These are phyloP conservation scores for Ceratocystis colombiana DNA, from an alignment of 2,329 filamentous ascomycete species.

Conservation along the genomic window DNA sequence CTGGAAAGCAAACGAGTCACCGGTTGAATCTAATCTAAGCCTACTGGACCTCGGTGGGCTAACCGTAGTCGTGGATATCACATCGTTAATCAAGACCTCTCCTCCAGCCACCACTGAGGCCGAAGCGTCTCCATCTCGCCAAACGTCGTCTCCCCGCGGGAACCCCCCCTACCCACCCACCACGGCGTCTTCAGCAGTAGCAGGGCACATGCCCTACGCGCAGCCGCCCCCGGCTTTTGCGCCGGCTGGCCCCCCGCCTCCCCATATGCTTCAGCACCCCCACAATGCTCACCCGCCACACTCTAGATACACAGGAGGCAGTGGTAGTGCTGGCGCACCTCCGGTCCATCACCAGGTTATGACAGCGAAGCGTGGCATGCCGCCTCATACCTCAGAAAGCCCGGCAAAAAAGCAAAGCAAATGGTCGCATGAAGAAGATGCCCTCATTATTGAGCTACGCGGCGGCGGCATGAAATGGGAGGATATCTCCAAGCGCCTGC, in stretches of 20 bases:
- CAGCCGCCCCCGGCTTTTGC: conserved; percentile 25
- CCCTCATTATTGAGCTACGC: conserved; percentile 83
- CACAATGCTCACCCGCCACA: conserved; percentile 12
- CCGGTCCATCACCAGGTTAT: conserved; percentile 28
- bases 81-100: conserved; percentile 63
- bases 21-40: conserved; percentile 6
- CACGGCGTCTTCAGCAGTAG: conserved; percentile 24
- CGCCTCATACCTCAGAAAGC: conserved; percentile 50
- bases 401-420: conserved; percentile 93
- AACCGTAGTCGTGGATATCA: conserved; percentile 87
- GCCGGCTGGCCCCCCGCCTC: conserved; percentile 23
- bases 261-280: conserved; percentile 31
- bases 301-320: conserved; percentile 10
- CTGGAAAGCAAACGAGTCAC: conserved; percentile 10
- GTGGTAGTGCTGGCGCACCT: conserved; percentile 19
- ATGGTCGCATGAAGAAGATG: conserved; percentile 88
- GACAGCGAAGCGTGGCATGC: conserved; percentile 41
- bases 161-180: conserved; percentile 24
- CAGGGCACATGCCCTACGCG: conserved; percentile 24
- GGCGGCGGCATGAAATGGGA: conserved; percentile 97
- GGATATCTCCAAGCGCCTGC: conserved; percentile 84
- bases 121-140: conserved; percentile 25
- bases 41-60: conserved; percentile 16
- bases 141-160: conserved; percentile 30
- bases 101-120: conserved; percentile 30